phyloP scores from a whole-genome alignment of 345 rosid species.

The Hirschfeldia incana region DNA sequence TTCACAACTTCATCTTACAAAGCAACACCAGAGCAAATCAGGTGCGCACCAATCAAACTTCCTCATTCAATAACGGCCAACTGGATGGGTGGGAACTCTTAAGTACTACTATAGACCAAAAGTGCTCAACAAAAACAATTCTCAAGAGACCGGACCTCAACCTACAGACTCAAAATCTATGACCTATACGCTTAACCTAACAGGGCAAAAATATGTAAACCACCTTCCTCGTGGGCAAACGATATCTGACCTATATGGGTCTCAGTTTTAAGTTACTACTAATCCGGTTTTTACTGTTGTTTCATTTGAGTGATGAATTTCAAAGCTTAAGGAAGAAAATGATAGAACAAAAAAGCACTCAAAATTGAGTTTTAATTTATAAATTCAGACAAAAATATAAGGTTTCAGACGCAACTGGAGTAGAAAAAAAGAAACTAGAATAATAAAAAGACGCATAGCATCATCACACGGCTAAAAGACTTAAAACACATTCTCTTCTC shows the following conservation, averaged over 20 bases:
- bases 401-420: neutral
- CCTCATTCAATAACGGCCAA: neutral
- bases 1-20: neutral
- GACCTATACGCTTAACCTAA: too few species aligned
- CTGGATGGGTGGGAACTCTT: too few species aligned
- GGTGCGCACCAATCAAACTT: neutral
- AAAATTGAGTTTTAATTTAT: too few species aligned
- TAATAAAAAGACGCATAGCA: neutral
- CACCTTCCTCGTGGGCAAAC: too few species aligned
- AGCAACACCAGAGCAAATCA: neutral
- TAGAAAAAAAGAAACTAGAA: neutral
- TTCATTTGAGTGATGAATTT: neutral
- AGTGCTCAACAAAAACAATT: too few species aligned
- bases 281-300: too few species aligned
- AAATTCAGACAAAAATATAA: neutral
- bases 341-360: neutral
- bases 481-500: neutral
- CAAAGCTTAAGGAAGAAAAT: neutral
- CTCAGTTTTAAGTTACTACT: too few species aligned
- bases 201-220: too few species aligned
- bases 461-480: neutral
- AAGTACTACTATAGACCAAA: too few species aligned
- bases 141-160: too few species aligned
- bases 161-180: too few species aligned
- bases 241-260: too few species aligned